A percentile compares a stretch with the other conserved stretches of the same genome.
These are phyloP conservation scores for Macroventuria anomochaeta DNA, from an alignment of 2,329 filamentous ascomycete genomes.

Conservation along the genomic window DNA sequence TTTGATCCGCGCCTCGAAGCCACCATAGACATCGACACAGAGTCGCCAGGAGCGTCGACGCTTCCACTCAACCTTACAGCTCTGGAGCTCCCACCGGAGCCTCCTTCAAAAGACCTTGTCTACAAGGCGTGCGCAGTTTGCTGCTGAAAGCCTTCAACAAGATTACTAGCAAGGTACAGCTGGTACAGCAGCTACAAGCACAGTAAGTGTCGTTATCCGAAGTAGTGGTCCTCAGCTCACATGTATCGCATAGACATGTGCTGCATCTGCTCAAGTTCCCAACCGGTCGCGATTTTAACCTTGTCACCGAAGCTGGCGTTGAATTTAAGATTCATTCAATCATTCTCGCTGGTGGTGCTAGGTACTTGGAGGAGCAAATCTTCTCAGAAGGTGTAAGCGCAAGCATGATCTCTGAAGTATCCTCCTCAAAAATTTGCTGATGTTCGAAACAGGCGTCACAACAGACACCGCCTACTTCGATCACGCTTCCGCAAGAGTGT, in stretches of 20 bases:
- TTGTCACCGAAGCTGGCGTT: neutral
- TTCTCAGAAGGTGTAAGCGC: neutral
- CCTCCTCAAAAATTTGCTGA: neutral
- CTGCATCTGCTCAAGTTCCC: neutral
- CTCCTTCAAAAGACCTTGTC: neutral
- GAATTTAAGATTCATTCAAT: neutral
- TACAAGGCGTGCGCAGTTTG: neutral
- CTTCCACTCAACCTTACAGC: neutral
- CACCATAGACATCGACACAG: neutral
- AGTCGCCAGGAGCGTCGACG: neutral
- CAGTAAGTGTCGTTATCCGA: neutral
- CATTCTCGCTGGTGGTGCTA: neutral
- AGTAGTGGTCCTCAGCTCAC: neutral
- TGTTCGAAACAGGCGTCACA: neutral
- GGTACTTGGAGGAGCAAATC: neutral
- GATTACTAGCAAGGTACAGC: neutral
- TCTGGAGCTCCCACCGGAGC: neutral
- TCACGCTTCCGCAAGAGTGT: neutral
- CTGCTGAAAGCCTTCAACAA: neutral
- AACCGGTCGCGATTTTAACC: neutral
- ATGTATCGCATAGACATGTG: neutral
- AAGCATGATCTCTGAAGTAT: neutral
- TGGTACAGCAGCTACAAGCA: neutral
- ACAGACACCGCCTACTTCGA: neutral
- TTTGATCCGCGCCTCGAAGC: neutral